Evolutionary conservation across 345 rosid genomes (phyloP).

Genomic region (Trapa bicornis): DNA sequence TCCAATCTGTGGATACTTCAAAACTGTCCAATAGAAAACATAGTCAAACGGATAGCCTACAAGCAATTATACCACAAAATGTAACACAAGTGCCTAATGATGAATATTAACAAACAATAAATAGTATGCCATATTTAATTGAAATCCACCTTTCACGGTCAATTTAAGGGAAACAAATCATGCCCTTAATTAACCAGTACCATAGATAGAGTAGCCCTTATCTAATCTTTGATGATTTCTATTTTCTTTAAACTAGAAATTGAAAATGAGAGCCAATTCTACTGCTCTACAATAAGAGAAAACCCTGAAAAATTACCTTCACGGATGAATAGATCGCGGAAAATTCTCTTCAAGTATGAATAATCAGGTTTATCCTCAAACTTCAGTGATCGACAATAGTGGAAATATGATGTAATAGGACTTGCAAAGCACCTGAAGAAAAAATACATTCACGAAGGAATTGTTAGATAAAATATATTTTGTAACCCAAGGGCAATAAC

Average conservation of each 20-base stretch:
- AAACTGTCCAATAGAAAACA: conserved; percentile 88
- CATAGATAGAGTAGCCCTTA: too few relatives aligned
- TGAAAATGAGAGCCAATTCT: too few relatives aligned
- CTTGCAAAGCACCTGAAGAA: conserved; percentile 72
- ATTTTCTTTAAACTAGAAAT: too few relatives aligned
- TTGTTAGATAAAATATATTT: neutral
- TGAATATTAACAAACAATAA: neutral
- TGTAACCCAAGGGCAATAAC: too few relatives aligned
- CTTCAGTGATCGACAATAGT: conserved; percentile 83
- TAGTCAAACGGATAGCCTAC: conserved; percentile 88
- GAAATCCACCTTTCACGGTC: neutral
- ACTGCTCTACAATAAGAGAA: neutral
- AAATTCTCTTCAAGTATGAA: conserved; percentile 87
- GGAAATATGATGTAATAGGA: conserved; percentile 80
- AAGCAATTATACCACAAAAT: conserved; percentile 1
- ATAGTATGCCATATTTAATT: neutral
- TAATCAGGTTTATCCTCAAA: conserved; percentile 99
- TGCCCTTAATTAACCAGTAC: neutral
- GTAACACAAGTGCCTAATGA: neutral
- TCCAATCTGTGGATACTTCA: conserved; percentile 76
- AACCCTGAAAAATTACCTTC: conserved; percentile 41
- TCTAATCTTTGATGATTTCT: too few relatives aligned
- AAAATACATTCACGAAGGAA: neutral
- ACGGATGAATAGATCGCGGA: conserved; percentile 82
- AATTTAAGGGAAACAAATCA: neutral